Evolutionary conservation across 2,329 filamentous ascomycete species (phyloP).

Genomic region (Teratosphaeria destructans): DNA sequence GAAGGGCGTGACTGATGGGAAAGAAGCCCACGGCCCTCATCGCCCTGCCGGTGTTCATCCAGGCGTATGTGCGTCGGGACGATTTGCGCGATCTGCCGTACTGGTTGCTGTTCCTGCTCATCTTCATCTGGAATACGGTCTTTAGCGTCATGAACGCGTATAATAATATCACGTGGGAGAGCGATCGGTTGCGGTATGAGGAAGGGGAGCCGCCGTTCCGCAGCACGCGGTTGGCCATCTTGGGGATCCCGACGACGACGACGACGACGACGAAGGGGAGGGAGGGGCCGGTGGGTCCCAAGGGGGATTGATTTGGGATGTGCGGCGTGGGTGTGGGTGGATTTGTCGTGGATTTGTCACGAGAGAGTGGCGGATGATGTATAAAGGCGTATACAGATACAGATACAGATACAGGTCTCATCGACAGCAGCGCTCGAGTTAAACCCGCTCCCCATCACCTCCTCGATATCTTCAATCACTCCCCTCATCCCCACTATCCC

Average conservation of each 20-base stretch:
- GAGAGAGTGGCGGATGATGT: neutral
- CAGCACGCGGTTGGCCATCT: constrained; percentile 17
- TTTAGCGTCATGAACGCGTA: constrained; percentile 27
- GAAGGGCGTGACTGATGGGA: too few species aligned
- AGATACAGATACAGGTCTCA: neutral
- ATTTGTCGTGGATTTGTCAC: neutral
- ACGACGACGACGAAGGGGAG: neutral
- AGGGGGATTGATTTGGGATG: neutral
- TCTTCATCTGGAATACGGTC: constrained; percentile 27
- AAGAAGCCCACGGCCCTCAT: constrained; percentile 21
- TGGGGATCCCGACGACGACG: constrained; percentile 15
- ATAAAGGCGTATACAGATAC: neutral
- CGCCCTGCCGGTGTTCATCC: constrained; percentile 22
- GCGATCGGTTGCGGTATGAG: constrained; percentile 20
- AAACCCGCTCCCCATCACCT: neutral
- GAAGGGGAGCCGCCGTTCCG: constrained; percentile 19
- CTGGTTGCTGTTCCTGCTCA: constrained; percentile 26
- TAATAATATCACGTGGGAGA: constrained; percentile 27
- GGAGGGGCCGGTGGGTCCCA: constrained; percentile 1
- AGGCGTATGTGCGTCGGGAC: constrained; percentile 21
- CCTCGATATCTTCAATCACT: neutral
- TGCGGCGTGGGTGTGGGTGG: neutral
- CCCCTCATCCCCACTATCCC: constrained; percentile 24
- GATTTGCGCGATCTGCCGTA: constrained; percentile 18
- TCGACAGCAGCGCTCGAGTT: neutral